These are phyloP conservation scores for Betula pendula DNA, from an alignment of 306 rosid genomes.

Conservation along the genomic window DNA sequence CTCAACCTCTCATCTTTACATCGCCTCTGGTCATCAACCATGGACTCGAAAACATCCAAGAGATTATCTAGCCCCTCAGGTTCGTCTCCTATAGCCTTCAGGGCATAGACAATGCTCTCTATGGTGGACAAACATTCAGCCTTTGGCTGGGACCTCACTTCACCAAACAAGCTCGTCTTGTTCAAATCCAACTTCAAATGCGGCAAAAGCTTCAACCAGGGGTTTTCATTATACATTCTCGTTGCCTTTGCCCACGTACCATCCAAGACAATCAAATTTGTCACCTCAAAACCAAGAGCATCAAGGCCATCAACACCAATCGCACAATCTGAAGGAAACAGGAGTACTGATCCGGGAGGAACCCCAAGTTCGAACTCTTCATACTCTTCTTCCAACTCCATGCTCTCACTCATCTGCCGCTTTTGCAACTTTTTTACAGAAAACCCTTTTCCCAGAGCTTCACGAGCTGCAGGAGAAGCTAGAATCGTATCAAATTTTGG, in stretches of 20 bases:
- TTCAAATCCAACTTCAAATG: slow-evolving; percentile 75
- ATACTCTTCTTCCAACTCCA: slow-evolving; percentile 49
- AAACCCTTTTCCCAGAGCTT: slow-evolving; percentile 66
- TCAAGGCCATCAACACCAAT: slow-evolving; percentile 37
- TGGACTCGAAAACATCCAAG: slow-evolving; percentile 72
- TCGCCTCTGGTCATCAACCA: slow-evolving; percentile 80
- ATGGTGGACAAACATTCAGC: slow-evolving; percentile 77
- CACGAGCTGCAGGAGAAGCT: slow-evolving; percentile 47
- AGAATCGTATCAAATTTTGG: slow-evolving; percentile 39
- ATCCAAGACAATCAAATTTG: slow-evolving; percentile 73
- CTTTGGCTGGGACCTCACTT: slow-evolving; percentile 79
- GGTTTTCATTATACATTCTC: slow-evolving; percentile 76
- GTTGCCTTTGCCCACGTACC: slow-evolving; percentile 97
- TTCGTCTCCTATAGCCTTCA: slow-evolving; percentile 58
- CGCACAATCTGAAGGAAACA: slow-evolving; percentile 74
- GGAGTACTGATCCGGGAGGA: slow-evolving; percentile 63
- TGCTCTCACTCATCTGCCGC: slow-evolving; percentile 25
- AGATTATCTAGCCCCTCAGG: slow-evolving; percentile 64
- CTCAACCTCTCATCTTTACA: slow-evolving; percentile 73
- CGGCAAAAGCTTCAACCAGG: slow-evolving; percentile 75
- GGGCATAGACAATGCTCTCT: slow-evolving; percentile 78
- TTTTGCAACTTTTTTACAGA: slow-evolving; percentile 58
- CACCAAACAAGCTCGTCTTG: slow-evolving; percentile 65
- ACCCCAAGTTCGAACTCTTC: slow-evolving; percentile 69
- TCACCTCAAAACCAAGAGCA: slow-evolving; percentile 46